These are phyloP conservation scores for Psilocybe cubensis DNA, from an alignment of 768 basidiomycete genomes.

Conservation along the genomic window DNA sequence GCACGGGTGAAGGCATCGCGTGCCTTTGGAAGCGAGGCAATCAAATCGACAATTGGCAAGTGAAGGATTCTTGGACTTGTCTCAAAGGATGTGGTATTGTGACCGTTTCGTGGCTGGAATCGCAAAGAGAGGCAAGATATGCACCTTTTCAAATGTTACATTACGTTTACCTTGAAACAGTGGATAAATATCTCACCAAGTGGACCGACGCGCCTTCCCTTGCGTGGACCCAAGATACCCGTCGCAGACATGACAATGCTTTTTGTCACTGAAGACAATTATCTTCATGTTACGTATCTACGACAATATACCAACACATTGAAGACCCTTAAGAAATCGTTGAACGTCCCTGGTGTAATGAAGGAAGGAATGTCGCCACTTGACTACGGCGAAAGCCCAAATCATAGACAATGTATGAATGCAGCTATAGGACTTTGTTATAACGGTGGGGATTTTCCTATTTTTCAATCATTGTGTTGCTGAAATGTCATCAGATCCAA, in stretches of 20 bases:
- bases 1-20: constrained; percentile 56
- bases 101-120: constrained; percentile 62
- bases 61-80: constrained; percentile 61
- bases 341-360: constrained; percentile 44
- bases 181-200: constrained; percentile 53
- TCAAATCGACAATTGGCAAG: constrained; percentile 64
- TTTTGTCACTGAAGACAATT: constrained; percentile 67
- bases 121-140: constrained; percentile 58
- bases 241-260: constrained; percentile 58
- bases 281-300: constrained; percentile 56
- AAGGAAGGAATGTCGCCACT: constrained; percentile 34
- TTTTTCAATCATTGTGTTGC: background rate
- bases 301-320: constrained; percentile 47
- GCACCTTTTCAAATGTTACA: background rate
- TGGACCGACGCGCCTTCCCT: constrained; percentile 57
- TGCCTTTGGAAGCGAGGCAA: constrained; percentile 68
- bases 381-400: constrained; percentile 36
- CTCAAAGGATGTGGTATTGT: constrained; percentile 59
- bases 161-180: constrained; percentile 34
- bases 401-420: constrained; percentile 48
- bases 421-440: constrained; percentile 67
- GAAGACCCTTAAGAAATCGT: constrained; percentile 51
- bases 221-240: constrained; percentile 58
- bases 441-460: constrained; percentile 43
- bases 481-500: constrained; percentile 43